Evolutionary conservation across 306 rosid genomes (phyloP).

Genomic region (Acacia crassicarpa): DNA sequence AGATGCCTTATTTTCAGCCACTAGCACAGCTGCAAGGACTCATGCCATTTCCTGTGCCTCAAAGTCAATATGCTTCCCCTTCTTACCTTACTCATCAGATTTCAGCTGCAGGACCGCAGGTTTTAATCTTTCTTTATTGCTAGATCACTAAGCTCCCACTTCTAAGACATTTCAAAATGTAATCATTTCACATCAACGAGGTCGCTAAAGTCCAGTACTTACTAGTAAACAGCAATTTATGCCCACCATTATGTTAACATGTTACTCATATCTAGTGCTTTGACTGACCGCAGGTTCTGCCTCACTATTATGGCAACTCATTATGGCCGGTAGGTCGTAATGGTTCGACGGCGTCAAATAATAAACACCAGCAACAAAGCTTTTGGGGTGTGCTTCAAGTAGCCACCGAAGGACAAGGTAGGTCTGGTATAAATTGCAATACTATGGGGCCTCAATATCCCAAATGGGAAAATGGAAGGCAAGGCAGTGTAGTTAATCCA

Average conservation of each 20-base stretch:
- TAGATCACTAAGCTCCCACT: constrained; percentile 7
- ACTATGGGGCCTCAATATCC: constrained; percentile 40
- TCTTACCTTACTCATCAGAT: constrained; percentile 43
- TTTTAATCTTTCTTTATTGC: constrained; percentile 30
- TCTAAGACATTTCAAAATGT: not conserved
- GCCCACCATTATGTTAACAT: not conserved
- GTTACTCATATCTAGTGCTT: constrained; percentile 26
- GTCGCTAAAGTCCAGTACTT: constrained; percentile 4
- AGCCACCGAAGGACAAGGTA: constrained; percentile 44
- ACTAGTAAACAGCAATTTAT: not conserved
- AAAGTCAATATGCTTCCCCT: constrained; percentile 44
- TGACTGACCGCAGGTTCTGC: constrained; percentile 41
- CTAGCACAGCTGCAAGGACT: constrained; percentile 43
- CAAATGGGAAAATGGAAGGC: constrained; percentile 56
- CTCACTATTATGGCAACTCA: constrained; percentile 45
- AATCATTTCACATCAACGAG: constrained; percentile 10
- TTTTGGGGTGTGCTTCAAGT: constrained; percentile 49
- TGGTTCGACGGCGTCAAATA: constrained; percentile 35
- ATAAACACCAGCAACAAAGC: constrained; percentile 47
- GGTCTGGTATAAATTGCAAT: constrained; percentile 39
- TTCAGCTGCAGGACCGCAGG: constrained; percentile 59
- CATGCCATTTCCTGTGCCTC: constrained; percentile 45
- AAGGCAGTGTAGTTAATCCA: constrained; percentile 32
- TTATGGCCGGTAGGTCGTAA: constrained; percentile 35
- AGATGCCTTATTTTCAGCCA: constrained; percentile 54